These are phyloP conservation scores for Ophiosphaerella korrae DNA, from an alignment of 2,329 filamentous ascomycete genomes.

Conservation along the genomic window DNA sequence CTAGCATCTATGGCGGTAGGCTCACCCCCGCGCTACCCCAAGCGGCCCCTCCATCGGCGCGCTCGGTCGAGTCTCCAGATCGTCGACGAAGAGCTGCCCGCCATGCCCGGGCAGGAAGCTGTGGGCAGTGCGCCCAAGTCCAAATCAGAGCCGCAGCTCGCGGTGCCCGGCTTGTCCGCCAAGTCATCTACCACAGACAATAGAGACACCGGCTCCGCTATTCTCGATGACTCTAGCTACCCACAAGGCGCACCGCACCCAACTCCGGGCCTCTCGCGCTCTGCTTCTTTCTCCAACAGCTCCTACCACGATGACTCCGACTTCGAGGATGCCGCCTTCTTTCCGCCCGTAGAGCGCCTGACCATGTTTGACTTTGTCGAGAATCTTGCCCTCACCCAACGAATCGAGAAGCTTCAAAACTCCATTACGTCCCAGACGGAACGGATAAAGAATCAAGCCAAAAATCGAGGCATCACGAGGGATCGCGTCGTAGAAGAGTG, in stretches of 20 bases:
- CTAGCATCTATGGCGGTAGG: slow-evolving; percentile 35
- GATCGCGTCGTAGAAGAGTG: slow-evolving; percentile 92
- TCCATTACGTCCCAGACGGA: slow-evolving; percentile 82
- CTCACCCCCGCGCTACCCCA: slow-evolving; percentile 29
- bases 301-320: slow-evolving; percentile 89
- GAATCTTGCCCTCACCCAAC: slow-evolving; percentile 86
- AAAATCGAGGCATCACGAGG: slow-evolving; percentile 77
- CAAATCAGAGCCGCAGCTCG: slow-evolving; percentile 39
- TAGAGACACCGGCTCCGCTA: slow-evolving; percentile 30
- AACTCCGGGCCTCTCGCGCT: slow-evolving; percentile 70
- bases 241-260: slow-evolving; percentile 50
- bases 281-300: slow-evolving; percentile 80
- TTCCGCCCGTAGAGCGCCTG: slow-evolving; percentile 86
- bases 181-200: slow-evolving; percentile 31
- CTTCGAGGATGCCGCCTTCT: slow-evolving; percentile 63
- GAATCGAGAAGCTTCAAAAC: slow-evolving; percentile 87
- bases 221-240: slow-evolving; percentile 49
- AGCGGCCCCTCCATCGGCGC: slow-evolving; percentile 35
- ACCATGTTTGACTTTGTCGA: slow-evolving; percentile 93
- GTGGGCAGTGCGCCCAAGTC: slow-evolving; percentile 23
- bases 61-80: slow-evolving; percentile 35
- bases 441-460: slow-evolving; percentile 83
- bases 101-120: slow-evolving; percentile 34
- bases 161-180: slow-evolving; percentile 30
- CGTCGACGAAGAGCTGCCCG: slow-evolving; percentile 36